Conservation (phyloP, 2,329 filamentous ascomycete genomes). For the Orbilia javanica region DNA sequence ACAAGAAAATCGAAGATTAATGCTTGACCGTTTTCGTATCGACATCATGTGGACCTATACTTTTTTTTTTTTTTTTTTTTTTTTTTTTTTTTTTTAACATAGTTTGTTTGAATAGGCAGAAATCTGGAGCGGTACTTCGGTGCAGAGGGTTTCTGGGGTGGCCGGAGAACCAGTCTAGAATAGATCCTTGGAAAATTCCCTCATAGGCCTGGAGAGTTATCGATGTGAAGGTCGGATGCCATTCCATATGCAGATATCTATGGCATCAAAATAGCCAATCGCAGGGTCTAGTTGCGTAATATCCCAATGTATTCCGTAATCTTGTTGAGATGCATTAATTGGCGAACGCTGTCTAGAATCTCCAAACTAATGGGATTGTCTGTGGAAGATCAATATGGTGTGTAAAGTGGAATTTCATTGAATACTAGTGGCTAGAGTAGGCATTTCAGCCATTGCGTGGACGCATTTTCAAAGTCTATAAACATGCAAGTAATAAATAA, state of each 20-base stretch:
- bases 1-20: slow-evolving; percentile 18
- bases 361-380: slow-evolving; percentile 5
- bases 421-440: slow-evolving; percentile 11
- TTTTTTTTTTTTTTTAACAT: slow-evolving; percentile 23
- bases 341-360: not conserved
- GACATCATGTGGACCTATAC: slow-evolving; percentile 52
- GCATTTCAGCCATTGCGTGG: slow-evolving; percentile 30
- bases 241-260: slow-evolving; percentile 40
- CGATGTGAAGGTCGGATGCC: slow-evolving; percentile 26
- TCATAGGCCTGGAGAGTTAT: slow-evolving; percentile 47
- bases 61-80: slow-evolving; percentile 26
- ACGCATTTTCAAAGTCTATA: slow-evolving; percentile 50
- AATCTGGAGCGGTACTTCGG: slow-evolving; percentile 24
- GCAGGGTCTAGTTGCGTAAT: slow-evolving; percentile 34
- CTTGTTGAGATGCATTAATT: slow-evolving; percentile 6
- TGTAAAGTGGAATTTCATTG: slow-evolving; percentile 23
- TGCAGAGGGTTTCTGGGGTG: not conserved
- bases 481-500: slow-evolving; percentile 46
- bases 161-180: slow-evolving; percentile 1
- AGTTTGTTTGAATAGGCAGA: slow-evolving; percentile 43
- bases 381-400: not conserved
- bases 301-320: slow-evolving; percentile 18
- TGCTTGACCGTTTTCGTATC: slow-evolving; percentile 55
- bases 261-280: slow-evolving; percentile 29
- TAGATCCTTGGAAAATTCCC: slow-evolving; percentile 48